Evolutionary conservation across 139 green algal species (phyloP).

Genomic region (Nannochloris sp.): DNA sequence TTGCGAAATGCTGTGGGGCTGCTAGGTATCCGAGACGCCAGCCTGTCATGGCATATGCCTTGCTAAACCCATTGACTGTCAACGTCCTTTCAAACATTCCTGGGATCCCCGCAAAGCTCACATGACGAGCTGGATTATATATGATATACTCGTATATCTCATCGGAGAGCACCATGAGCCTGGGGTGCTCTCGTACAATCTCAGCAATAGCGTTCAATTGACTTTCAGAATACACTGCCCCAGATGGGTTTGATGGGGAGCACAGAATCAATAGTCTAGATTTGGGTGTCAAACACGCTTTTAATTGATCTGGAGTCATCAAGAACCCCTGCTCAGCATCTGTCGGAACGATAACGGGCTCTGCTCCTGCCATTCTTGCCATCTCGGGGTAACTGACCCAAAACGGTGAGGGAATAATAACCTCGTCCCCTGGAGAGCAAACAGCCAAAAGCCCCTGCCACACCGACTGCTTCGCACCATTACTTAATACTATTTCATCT

Average conservation of each 20-base stretch:
- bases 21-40: conserved; percentile 96
- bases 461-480: conserved; percentile 93
- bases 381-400: conserved; percentile 98
- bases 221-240: conserved; percentile 69
- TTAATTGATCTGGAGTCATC: conserved; percentile 64
- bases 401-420: conserved; percentile 91
- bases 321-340: conserved; percentile 64
- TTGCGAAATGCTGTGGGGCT: conserved; percentile 72
- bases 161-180: conserved; percentile 79
- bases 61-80: conserved; percentile 96
- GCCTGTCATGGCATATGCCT: conserved; percentile 83
- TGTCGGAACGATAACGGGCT: conserved; percentile 69
- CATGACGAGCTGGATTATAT: conserved; percentile 76
- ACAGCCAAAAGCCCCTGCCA: conserved; percentile 74
- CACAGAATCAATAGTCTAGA: conserved; percentile 94
- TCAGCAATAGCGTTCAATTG: conserved; percentile 63
- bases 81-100: conserved; percentile 91
- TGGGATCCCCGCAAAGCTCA: conserved; percentile 69
- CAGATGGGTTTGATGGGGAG: conserved; percentile 92
- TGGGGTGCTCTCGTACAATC: conserved; percentile 76
- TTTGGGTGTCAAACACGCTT: conserved; percentile 56
- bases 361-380: conserved; percentile 68
- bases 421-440: conserved; percentile 60
- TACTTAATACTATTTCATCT: conserved; percentile 83
- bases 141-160: conserved; percentile 93